A percentile compares a stretch with the other conserved stretches of the same genome.
phyloP scores from a whole-genome alignment of 2,329 filamentous ascomycete species.

The Achaetomium macrosporum region DNA sequence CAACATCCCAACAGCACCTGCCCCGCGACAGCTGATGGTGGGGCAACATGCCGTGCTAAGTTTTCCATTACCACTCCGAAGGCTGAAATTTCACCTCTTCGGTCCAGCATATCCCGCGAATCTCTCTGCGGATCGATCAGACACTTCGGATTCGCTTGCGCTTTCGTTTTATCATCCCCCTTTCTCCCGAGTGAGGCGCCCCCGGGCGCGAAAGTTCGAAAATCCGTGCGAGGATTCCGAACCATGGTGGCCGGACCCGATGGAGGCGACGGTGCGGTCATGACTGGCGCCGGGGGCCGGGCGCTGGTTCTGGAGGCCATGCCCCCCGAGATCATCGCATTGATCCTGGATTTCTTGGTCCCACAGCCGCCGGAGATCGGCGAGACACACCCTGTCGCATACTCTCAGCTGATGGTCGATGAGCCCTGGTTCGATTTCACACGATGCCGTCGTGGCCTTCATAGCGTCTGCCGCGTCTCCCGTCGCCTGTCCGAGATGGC shows the following conservation, averaged over 20 bases:
- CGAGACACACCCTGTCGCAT: slow-evolving; percentile 25
- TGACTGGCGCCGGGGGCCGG: not conserved
- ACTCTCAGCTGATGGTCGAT: slow-evolving; percentile 22
- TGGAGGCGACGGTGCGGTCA: not conserved
- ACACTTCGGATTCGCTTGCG: too few relatives aligned
- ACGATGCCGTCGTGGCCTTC: slow-evolving; percentile 22
- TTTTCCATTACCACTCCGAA: too few relatives aligned
- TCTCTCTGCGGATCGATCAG: too few relatives aligned
- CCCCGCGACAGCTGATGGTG: too few relatives aligned
- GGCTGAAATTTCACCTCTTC: too few relatives aligned
- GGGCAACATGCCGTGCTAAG: too few relatives aligned
- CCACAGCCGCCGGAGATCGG: slow-evolving; percentile 24
- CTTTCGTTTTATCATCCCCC: too few relatives aligned
- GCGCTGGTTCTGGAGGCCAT: not conserved
- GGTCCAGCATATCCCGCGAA: too few relatives aligned
- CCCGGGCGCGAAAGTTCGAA: not conserved
- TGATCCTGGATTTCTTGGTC: slow-evolving; percentile 22
- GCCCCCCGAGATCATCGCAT: slow-evolving; percentile 2
- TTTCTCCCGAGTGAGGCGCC: too few relatives aligned
- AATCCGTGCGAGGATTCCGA: too few relatives aligned
- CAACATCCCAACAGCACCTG: too few relatives aligned
- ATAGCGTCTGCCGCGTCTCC: slow-evolving; percentile 21
- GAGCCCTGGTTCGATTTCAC: slow-evolving; percentile 27
- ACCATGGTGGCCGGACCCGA: too few relatives aligned
- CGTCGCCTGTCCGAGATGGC: slow-evolving; percentile 17